Conservation (phyloP, 352 stramenopile genomes). For the Pythium aphanidermatum region DNA sequence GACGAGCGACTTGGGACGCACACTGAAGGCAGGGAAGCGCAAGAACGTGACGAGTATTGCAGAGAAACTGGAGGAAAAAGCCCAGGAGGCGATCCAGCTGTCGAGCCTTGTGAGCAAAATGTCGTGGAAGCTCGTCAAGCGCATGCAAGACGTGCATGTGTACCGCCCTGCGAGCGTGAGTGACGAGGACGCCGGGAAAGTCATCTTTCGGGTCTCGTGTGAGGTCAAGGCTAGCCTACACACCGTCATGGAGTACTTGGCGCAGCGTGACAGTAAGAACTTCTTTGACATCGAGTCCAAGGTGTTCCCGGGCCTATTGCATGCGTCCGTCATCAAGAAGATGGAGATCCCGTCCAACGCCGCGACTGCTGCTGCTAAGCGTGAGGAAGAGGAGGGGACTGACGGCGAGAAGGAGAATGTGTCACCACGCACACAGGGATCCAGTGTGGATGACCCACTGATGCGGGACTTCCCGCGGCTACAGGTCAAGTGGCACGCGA, state of each 20-base stretch:
- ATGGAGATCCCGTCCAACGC: slow-evolving; percentile 50
- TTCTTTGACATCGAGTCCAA: slow-evolving; percentile 81
- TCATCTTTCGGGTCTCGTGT: slow-evolving; percentile 82
- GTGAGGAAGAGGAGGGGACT: slow-evolving; percentile 2
- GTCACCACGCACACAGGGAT: slow-evolving; percentile 33
- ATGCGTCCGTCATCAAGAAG: slow-evolving; percentile 73
- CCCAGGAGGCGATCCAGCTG: slow-evolving; percentile 56
- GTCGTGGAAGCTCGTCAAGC: slow-evolving; percentile 62
- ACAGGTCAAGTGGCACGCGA: slow-evolving; percentile 84
- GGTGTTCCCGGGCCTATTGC: slow-evolving; percentile 71
- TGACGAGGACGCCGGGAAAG: slow-evolving; percentile 44
- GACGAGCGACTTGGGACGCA: slow-evolving; percentile 7
- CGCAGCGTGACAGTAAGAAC: slow-evolving; percentile 54
- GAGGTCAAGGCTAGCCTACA: slow-evolving; percentile 73
- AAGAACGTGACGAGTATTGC: slow-evolving; percentile 49
- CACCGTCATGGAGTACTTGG: slow-evolving; percentile 80
- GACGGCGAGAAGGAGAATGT: slow-evolving; percentile 10
- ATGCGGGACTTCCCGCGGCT: slow-evolving; percentile 53
- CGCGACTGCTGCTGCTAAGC: no score
- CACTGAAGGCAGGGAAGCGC: slow-evolving; percentile 23
- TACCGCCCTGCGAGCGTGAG: slow-evolving; percentile 52
- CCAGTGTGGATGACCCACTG: slow-evolving; percentile 33
- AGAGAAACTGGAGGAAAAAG: slow-evolving; percentile 62
- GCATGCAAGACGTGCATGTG: slow-evolving; percentile 77
- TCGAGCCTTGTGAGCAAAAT: slow-evolving; percentile 51